Evolutionary conservation across 345 rosid species (phyloP).

Genomic region (Eucalyptus tenuipes): DNA sequence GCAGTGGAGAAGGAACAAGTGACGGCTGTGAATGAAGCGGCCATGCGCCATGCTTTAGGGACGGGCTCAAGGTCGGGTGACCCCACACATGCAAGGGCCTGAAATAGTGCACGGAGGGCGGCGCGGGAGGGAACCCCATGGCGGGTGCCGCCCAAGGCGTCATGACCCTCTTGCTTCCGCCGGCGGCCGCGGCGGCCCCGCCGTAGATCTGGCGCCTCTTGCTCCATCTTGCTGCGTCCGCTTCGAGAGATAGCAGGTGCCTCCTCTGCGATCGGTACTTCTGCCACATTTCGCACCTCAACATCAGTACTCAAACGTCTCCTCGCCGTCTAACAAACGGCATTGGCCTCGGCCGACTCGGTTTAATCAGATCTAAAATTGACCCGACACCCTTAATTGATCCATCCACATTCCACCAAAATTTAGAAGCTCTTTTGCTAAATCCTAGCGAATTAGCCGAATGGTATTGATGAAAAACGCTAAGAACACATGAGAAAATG

Average conservation of each 20-base stretch:
- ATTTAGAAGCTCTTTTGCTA: neutral
- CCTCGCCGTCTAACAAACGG: neutral
- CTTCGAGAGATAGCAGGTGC: slow-evolving; percentile 76
- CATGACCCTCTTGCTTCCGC: slow-evolving; percentile 35
- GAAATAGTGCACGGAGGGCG: slow-evolving; percentile 28
- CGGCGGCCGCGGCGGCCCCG: slow-evolving; percentile 3
- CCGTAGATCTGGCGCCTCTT: slow-evolving; percentile 57
- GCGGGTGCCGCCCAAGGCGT: slow-evolving; percentile 17
- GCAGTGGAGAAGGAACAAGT: slow-evolving; percentile 7
- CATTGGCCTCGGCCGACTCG: neutral
- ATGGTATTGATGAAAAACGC: neutral
- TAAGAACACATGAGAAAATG: neutral
- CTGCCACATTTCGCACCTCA: slow-evolving; percentile 13
- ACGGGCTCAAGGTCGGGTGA: slow-evolving; percentile 50
- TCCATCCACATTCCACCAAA: neutral
- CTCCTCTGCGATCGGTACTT: slow-evolving; percentile 87
- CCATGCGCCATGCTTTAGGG: slow-evolving; percentile 32
- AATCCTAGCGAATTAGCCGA: neutral
- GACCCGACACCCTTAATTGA: neutral
- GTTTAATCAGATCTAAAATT: neutral
- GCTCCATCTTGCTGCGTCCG: slow-evolving; percentile 75
- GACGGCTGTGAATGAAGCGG: slow-evolving; percentile 31
- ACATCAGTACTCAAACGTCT: neutral
- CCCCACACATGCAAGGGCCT: slow-evolving; percentile 95
- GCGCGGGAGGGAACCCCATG: slow-evolving; percentile 66